Percentiles rank a stretch among this genome's conserved stretches.
phyloP scores from a whole-genome alignment of 352 stramenopile species.

The Blastocystis sp. region DNA sequence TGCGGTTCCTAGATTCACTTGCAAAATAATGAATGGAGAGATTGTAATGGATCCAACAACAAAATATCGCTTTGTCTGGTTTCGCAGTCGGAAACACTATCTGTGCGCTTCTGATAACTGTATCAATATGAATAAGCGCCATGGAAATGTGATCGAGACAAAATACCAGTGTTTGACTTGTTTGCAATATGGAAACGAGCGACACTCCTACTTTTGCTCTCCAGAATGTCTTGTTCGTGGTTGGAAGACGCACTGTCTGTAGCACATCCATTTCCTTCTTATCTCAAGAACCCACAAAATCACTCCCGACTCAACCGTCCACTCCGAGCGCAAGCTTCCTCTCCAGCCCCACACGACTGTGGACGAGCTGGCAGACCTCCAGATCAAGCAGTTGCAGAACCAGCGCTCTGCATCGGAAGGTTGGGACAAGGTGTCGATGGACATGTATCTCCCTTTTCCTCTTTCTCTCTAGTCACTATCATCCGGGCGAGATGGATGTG shows the following conservation, averaged over 20 bases:
- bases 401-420: background rate
- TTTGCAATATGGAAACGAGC: conserved; percentile 46
- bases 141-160: background rate
- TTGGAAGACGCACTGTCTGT: conserved; percentile 5
- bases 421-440: conserved; percentile 5
- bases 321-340: background rate
- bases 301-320: background rate
- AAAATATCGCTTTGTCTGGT: conserved; percentile 50
- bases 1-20: background rate
- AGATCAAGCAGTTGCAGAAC: conserved; percentile 16
- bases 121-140: background rate
- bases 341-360: background rate
- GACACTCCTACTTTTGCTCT: conserved; percentile 43
- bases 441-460: background rate
- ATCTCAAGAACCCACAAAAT: conserved; percentile 28
- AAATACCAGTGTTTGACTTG: conserved; percentile 58
- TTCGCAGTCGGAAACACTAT: conserved; percentile 52
- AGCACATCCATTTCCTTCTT: background rate
- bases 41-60: background rate
- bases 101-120: conserved; percentile 18
- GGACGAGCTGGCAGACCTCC: conserved; percentile 13
- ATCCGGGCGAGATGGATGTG: background rate
- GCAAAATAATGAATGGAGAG: background rate
- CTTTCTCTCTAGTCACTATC: background rate
- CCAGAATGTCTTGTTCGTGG: background rate